These are phyloP conservation scores for Pichia exigua DNA, from an alignment of 805 yeast species.

Conservation along the genomic window DNA sequence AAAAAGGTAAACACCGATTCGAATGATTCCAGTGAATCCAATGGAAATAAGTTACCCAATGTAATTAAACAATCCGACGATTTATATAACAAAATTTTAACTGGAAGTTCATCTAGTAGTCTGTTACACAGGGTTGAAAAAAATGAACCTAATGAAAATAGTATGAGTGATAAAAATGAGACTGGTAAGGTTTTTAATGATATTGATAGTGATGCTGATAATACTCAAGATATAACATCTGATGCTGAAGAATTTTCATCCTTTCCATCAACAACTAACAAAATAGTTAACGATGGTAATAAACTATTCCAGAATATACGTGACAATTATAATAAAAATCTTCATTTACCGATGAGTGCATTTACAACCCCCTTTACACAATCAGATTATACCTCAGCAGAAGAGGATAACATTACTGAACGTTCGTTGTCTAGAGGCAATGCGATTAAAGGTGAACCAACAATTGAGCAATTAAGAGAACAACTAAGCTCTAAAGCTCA, in stretches of 20 bases:
- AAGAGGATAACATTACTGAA: not conserved
- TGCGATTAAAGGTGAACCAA: too few relatives aligned
- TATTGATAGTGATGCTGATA: not conserved
- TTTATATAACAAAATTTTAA: constrained; percentile 5
- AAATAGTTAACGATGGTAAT: constrained; percentile 21
- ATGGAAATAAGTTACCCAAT: constrained; percentile 3
- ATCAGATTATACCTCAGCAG: constrained; percentile 23
- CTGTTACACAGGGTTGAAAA: not conserved
- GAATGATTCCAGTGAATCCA: constrained; percentile 5
- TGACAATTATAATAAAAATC: constrained; percentile 12
- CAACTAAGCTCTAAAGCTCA: not conserved
- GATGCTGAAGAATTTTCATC: constrained; percentile 23
- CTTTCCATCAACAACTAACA: constrained; percentile 16
- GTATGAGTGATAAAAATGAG: not conserved
- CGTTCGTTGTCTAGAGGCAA: not conserved
- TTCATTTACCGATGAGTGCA: constrained; percentile 1
- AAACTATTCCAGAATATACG: constrained; percentile 21
- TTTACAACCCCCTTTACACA: constrained; percentile 7
- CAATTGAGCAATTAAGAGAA: constrained; percentile 2
- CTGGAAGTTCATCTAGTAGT: constrained; percentile 3
- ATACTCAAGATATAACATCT: constrained; percentile 21
- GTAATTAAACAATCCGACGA: constrained; percentile 6
- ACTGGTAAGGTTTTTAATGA: not conserved
- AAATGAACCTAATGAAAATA: not conserved
- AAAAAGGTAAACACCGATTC: constrained; percentile 7